Conservation (phyloP, 1,284 basidiomycete species). For the Laetiporus sulphureus region DNA sequence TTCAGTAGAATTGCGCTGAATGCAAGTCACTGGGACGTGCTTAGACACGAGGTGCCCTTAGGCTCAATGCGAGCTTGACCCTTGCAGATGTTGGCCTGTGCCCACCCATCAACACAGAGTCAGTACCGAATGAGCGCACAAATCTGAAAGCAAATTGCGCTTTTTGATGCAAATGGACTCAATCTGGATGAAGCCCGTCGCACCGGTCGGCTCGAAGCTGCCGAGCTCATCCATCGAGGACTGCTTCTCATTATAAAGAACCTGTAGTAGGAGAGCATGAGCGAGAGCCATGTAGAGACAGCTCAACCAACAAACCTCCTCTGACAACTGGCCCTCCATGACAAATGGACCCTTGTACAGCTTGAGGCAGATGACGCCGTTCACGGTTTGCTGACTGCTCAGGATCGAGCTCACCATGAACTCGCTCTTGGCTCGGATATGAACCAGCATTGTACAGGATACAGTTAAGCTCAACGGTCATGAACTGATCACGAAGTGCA, state of each 20-base stretch:
- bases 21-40: too few species aligned
- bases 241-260: constrained; percentile 92
- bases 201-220: constrained; percentile 92
- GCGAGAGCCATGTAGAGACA: neutral
- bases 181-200: constrained; percentile 91
- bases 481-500: constrained; percentile 89
- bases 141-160: constrained; percentile 53
- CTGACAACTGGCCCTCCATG: constrained; percentile 86
- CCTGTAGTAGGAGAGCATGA: constrained; percentile 34
- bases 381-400: constrained; percentile 93
- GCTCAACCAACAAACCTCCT: constrained; percentile 50
- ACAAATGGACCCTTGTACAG: constrained; percentile 97
- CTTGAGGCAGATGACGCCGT: constrained; percentile 86
- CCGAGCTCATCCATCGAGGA: constrained; percentile 99
- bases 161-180: constrained; percentile 96
- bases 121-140: neutral
- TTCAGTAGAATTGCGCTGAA: too few species aligned
- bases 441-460: constrained; percentile 97
- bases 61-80: constrained; percentile 73
- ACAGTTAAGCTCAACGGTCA: constrained; percentile 84
- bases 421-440: constrained; percentile 95
- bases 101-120: constrained; percentile 49
- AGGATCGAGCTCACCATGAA: constrained; percentile 88
- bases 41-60: constrained; percentile 51
- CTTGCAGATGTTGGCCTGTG: constrained; percentile 77